These are phyloP conservation scores for Pulicaria dysenterica DNA, from an alignment of 129 eudicot species.

Conservation along the genomic window DNA sequence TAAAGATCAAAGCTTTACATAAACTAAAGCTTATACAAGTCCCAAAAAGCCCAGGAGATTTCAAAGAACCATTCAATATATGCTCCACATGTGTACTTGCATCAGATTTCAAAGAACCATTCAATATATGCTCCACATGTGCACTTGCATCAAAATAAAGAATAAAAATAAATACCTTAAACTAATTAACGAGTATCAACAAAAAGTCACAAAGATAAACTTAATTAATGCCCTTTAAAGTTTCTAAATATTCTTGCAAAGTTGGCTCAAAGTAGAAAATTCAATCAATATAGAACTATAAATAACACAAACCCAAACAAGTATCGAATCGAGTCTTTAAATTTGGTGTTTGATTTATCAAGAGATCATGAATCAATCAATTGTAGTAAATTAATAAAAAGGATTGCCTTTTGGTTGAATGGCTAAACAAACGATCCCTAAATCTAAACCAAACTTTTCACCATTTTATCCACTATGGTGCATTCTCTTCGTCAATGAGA, in stretches of 20 bases:
- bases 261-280: no score
- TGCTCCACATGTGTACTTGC: slow-evolving; percentile 20
- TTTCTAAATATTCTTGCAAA: no score
- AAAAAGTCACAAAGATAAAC: neutral
- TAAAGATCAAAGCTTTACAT: slow-evolving; percentile 30
- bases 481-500: no score
- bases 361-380: neutral
- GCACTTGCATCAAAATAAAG: neutral
- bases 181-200: slow-evolving; percentile 14
- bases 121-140: no score
- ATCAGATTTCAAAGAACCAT: no score
- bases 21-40: slow-evolving; percentile 14
- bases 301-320: neutral
- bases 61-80: slow-evolving; percentile 15
- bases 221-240: no score
- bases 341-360: slow-evolving; percentile 1
- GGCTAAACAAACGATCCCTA: no score
- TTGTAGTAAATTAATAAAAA: no score
- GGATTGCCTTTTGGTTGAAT: no score
- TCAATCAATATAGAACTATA: no score
- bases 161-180: slow-evolving; percentile 5
- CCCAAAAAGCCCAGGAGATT: slow-evolving; percentile 22
- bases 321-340: neutral
- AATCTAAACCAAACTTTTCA: no score
- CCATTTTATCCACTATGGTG: no score